These are phyloP conservation scores for Melastoma malabathricum DNA, from an alignment of 345 rosid species.

Conservation along the genomic window DNA sequence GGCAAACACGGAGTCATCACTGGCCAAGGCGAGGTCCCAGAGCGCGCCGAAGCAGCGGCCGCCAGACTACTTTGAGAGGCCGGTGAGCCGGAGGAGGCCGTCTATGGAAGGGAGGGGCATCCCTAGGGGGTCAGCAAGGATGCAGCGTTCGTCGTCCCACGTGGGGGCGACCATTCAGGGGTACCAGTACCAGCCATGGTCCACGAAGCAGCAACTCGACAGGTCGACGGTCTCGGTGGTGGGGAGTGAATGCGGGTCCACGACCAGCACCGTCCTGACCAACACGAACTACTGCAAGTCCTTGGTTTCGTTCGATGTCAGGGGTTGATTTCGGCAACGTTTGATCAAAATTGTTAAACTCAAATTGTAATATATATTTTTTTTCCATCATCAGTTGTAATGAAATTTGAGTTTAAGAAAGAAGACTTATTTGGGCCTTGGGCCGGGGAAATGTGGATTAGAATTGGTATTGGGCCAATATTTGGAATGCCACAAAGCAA, in stretches of 20 bases:
- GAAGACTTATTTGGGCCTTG: no score
- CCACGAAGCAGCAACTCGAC: constrained; percentile 47
- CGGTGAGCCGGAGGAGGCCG: constrained; percentile 40
- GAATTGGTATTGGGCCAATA: no score
- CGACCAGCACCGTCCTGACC: constrained; percentile 63
- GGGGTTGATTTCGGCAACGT: constrained; percentile 8
- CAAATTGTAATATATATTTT: no score
- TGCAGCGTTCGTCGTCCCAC: constrained; percentile 90
- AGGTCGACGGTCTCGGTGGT: constrained; percentile 51
- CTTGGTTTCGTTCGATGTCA: constrained; percentile 28
- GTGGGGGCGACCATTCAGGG: constrained; percentile 46
- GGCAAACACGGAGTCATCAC: constrained; percentile 79
- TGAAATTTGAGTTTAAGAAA: no score
- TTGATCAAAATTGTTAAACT: no score
- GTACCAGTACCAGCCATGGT: constrained; percentile 42
- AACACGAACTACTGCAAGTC: constrained; percentile 58
- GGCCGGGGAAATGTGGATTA: no score
- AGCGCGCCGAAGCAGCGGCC: constrained; percentile 79
- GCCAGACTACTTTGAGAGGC: constrained; percentile 62
- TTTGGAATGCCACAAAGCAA: no score
- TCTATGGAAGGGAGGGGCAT: constrained; percentile 69
- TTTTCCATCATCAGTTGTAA: no score
- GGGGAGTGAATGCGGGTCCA: constrained; percentile 83
- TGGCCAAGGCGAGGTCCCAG: constrained; percentile 65
- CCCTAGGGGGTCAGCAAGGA: constrained; percentile 44